These are phyloP conservation scores for Tetrapyrgos nigripes DNA, from an alignment of 1,284 basidiomycete species.

Conservation along the genomic window DNA sequence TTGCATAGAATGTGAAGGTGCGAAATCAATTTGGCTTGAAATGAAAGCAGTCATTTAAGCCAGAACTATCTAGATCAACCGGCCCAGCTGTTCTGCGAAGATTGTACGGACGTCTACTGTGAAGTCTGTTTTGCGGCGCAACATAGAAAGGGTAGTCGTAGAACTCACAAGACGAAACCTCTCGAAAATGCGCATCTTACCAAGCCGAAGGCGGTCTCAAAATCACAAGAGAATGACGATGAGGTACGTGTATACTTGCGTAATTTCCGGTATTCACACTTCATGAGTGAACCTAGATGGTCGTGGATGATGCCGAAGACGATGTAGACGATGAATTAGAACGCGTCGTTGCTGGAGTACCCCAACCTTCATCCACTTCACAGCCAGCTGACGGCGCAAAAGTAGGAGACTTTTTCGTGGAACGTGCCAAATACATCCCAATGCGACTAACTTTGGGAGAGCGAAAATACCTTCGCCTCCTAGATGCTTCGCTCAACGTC, in stretches of 20 bases:
- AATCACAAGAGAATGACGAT: slow-evolving; percentile 28
- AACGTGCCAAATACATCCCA: slow-evolving; percentile 79
- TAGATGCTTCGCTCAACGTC: slow-evolving; percentile 81
- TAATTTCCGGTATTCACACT: slow-evolving; percentile 4
- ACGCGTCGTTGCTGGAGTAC: slow-evolving; percentile 38
- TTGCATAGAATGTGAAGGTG: slow-evolving; percentile 86
- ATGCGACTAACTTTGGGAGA: slow-evolving; percentile 73
- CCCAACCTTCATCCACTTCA: slow-evolving; percentile 47
- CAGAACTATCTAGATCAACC: slow-evolving; percentile 68
- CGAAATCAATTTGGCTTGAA: slow-evolving; percentile 20
- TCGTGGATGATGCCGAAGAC: slow-evolving; percentile 53
- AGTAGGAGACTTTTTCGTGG: slow-evolving; percentile 83
- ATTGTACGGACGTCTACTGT: slow-evolving; percentile 75
- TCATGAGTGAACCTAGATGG: slow-evolving; percentile 47
- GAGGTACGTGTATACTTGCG: slow-evolving; percentile 28
- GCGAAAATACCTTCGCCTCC: slow-evolving; percentile 79
- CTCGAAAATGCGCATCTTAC: slow-evolving; percentile 38
- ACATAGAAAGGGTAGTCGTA: slow-evolving; percentile 80
- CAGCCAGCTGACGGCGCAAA: slow-evolving; percentile 62
- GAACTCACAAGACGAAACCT: slow-evolving; percentile 63
- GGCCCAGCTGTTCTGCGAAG: slow-evolving; percentile 72
- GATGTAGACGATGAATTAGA: slow-evolving; percentile 59
- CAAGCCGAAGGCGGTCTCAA: slow-evolving; percentile 22
- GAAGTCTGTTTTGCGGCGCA: slow-evolving; percentile 84
- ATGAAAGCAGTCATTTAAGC: neutral